A percentile compares a stretch with the other conserved stretches of the same genome.
Conservation (phyloP, 2,329 filamentous ascomycete genomes). For the Passalora sequoiae region DNA sequence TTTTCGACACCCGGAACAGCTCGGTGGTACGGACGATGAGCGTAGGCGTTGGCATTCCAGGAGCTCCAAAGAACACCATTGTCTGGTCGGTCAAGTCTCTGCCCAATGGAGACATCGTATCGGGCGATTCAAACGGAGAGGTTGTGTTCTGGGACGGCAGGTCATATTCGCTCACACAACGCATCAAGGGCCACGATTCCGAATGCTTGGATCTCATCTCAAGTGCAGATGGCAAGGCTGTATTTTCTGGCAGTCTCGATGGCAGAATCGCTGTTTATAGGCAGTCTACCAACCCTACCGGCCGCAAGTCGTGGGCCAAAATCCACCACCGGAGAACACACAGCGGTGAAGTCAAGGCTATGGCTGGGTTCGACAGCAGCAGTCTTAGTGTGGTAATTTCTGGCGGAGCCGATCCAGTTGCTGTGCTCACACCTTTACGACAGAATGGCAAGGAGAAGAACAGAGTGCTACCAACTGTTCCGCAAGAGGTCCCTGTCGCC, state of each 20-base stretch:
- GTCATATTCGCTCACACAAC: constrained; percentile 81
- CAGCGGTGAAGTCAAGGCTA: constrained; percentile 88
- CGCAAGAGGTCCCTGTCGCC: constrained; percentile 67
- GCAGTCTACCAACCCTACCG: constrained; percentile 47
- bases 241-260: constrained; percentile 90
- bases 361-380: constrained; percentile 81
- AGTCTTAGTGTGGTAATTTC: constrained; percentile 79
- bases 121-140: constrained; percentile 90
- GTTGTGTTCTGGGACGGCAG: constrained; percentile 90
- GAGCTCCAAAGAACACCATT: constrained; percentile 76
- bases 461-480: constrained; percentile 74
- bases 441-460: constrained; percentile 75
- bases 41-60: constrained; percentile 69
- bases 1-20: constrained; percentile 79
- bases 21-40: constrained; percentile 75
- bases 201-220: constrained; percentile 85
- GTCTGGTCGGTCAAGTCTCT: constrained; percentile 92
- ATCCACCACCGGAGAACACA: constrained; percentile 83
- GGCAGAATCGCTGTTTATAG: constrained; percentile 79
- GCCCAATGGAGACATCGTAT: constrained; percentile 82
- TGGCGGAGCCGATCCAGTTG: constrained; percentile 80
- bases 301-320: constrained; percentile 68
- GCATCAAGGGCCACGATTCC: constrained; percentile 79
- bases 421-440: constrained; percentile 73
- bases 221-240: constrained; percentile 71